Percentiles rank a stretch among this genome's conserved stretches.
Conservation (phyloP, 768 basidiomycete species). For the Clavaria fumosa region DNA sequence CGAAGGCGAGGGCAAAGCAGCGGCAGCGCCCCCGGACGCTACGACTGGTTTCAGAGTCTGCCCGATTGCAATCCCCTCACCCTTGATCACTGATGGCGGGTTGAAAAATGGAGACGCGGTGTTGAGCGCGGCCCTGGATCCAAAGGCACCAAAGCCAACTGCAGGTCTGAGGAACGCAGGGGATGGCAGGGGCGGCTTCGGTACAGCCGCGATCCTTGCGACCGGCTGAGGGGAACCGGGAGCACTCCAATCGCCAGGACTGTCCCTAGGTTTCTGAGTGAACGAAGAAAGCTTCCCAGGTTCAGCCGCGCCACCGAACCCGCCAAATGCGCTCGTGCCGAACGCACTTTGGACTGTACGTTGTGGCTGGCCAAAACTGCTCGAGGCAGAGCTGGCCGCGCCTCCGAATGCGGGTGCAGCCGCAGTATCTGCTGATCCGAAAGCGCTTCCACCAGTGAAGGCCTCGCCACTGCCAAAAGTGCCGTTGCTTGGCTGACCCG, state of each 20-base stretch:
- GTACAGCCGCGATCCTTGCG: background rate
- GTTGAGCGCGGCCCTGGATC: conserved; percentile 22
- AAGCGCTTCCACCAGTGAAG: background rate
- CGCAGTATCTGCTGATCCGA: too few species aligned
- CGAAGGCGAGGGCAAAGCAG: too few species aligned
- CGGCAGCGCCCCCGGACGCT: background rate
- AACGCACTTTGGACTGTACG: too few species aligned
- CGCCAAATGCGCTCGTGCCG: too few species aligned
- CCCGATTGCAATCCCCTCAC: conserved; percentile 9
- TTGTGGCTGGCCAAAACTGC: too few species aligned
- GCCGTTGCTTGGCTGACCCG: background rate
- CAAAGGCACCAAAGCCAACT: conserved; percentile 29
- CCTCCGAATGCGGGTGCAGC: too few species aligned
- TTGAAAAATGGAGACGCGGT: conserved; percentile 42
- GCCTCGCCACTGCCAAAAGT: background rate
- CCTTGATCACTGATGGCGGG: conserved; percentile 14
- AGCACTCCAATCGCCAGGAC: too few species aligned
- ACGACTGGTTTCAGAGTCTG: conserved; percentile 4
- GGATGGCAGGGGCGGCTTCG: background rate
- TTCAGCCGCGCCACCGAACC: background rate
- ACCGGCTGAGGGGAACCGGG: too few species aligned
- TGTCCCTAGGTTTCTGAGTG: background rate
- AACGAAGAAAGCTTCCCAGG: background rate
- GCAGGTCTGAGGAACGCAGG: conserved; percentile 1
- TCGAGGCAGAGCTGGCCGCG: too few species aligned